Base-by-base conservation (phyloP, 495 filamentous ascomycete species). In the Hyaloscypha hepaticicola region DNA sequence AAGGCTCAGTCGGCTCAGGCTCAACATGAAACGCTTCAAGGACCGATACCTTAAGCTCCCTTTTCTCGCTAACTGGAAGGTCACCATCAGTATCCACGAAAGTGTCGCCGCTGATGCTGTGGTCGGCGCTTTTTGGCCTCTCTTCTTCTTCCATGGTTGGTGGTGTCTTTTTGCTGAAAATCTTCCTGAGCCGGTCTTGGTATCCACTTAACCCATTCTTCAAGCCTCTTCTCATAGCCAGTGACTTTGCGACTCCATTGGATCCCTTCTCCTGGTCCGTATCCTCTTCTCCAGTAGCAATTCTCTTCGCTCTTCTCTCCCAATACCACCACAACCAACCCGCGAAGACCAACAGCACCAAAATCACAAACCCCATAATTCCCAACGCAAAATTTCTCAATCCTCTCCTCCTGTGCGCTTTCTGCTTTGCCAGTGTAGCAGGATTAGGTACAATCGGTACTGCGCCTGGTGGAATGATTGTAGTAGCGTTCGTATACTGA, bases 371-470 rank as follows among this genome's bases (percentile, higher is more conserved):
- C 16, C 38, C 38, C 38, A 45, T 45, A 19, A 45, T 16, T 4
- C 38, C 38, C 38, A 45, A 19, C 19, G 38, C 38, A 9, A 45
- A 9, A 45, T 45, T 16, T 19, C 38, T 45, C 38, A 45, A 16
- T 8, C 14, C 0, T 19, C 1, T 45, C 7, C 38, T 14, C 16
- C 38, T 45, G 16, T 45, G 38, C 16, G 38, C 38, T n/a, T n/a
- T n/a, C 38, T 45, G 11, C 6, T 45, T 45, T 19, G 38, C 6
- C 16, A 45, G 16, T 4, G 12, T 16, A 11, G 38, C 38, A 45
- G 27, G 8, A 49, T 4, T 25, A 22, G 61, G 61, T 26, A 53
- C 61, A 52, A 64, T 64, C 12, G 19, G 56, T 1, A 56, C 41
- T 1, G 7, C 50, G 16, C 27, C 53, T 14, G 53, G 53, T 14